These are phyloP conservation scores for Erodium trifolium DNA, from an alignment of 441 rosid species.

Conservation along the genomic window DNA sequence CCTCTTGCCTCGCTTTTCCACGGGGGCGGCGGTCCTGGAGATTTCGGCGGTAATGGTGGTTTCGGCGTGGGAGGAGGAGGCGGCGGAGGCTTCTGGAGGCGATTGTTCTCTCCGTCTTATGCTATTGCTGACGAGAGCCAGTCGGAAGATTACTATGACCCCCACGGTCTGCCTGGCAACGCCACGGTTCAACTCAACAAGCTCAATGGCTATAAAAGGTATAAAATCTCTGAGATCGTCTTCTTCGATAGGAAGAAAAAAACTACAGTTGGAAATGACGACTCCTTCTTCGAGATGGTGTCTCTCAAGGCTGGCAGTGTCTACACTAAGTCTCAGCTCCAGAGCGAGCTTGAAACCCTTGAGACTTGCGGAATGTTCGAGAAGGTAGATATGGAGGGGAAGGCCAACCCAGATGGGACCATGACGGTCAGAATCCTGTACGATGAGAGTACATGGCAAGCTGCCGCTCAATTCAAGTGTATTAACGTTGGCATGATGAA, in stretches of 20 bases:
- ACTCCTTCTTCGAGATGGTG: conserved; percentile 95
- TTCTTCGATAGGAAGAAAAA: conserved; percentile 58
- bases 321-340: conserved; percentile 70
- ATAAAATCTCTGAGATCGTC: conserved; percentile 64
- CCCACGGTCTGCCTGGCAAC: conserved; percentile 88
- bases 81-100: conserved; percentile 37
- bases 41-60: conserved; percentile 17
- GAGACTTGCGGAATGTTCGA: conserved; percentile 96
- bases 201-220: conserved; percentile 73
- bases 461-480: conserved; percentile 72
- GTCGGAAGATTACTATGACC: conserved; percentile 56
- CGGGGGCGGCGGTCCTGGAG: background rate
- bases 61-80: conserved; percentile 32
- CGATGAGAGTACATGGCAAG: conserved; percentile 85
- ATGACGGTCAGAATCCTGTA: conserved; percentile 57
- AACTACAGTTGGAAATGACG: conserved; percentile 67
- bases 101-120: conserved; percentile 38
- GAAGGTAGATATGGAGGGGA: conserved; percentile 82
- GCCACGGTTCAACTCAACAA: conserved; percentile 65
- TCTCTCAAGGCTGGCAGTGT: conserved; percentile 71
- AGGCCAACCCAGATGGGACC: conserved; percentile 78
- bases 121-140: conserved; percentile 59
- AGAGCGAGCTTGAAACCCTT: conserved; percentile 77
- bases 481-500: conserved; percentile 82
- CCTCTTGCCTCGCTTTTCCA: no score